Conservation (phyloP, 345 rosid genomes). For the Salix suchowensis region DNA sequence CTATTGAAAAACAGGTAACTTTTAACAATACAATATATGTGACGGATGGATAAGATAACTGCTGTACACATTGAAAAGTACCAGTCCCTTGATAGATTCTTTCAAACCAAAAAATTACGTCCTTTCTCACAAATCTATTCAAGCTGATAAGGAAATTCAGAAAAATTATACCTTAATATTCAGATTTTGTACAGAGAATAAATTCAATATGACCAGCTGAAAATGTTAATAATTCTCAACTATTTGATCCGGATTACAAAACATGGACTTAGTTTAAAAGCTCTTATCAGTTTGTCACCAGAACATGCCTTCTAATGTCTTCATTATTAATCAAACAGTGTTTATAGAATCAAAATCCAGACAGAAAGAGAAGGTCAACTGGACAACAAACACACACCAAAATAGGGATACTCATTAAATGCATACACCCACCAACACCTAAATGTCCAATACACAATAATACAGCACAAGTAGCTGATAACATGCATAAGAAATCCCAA, state of each 20-base stretch:
- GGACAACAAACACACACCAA: not conserved
- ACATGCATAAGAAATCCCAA: not conserved
- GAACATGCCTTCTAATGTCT: not conserved
- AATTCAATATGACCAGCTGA: not conserved
- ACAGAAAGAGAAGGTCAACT: not conserved
- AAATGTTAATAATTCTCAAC: not conserved
- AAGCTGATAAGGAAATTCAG: not conserved
- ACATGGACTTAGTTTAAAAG: not conserved
- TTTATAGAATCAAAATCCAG: not conserved
- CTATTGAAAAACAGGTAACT: not conserved
- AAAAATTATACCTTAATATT: not conserved
- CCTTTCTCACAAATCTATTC: not conserved
- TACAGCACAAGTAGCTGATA: not conserved
- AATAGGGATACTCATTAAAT: constrained; percentile 10
- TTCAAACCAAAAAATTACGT: not conserved
- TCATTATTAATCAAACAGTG: not conserved
- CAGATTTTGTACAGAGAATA: not conserved
- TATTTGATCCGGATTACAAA: not conserved
- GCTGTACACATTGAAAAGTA: not conserved
- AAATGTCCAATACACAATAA: not conserved
- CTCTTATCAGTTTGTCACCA: not conserved
- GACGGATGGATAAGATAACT: too few relatives aligned
- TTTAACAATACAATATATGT: too few relatives aligned
- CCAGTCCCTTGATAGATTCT: not conserved
- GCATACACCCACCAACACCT: constrained; percentile 9